Base-by-base conservation (phyloP, 2,329 filamentous ascomycete genomes). In the Fusarium tupiense region DNA sequence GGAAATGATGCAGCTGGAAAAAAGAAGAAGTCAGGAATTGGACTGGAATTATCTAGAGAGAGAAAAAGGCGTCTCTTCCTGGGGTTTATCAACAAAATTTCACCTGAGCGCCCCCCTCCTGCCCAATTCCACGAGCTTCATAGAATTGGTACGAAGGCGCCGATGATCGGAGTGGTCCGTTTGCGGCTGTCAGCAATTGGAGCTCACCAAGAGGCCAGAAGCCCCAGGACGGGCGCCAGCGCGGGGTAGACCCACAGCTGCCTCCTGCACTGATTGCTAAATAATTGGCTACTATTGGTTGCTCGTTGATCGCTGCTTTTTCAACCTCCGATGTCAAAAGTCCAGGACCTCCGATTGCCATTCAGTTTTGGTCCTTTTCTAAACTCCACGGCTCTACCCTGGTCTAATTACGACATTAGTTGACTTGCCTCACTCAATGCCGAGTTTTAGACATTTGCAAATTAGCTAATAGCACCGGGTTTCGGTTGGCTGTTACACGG, bases 111-210 rank as follows among this genome's bases (percentile, higher is more conserved):
- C 69, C 69, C 57, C 70, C 46, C 64, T 50, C 64, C 57, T 58
- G 41, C 53, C 70, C 67, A 72, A 76, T 60, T 47, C 62, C 43
- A 75, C 65, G 53, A 78, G 72, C 77, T 80, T 78, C 72, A 77
- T 77, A 49, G 70, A 71, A 69, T 68, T 80, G 68, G 67, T 37
- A 61, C 26, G n/a, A 44, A 37, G 29, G 33, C 71, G 71, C 79
- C 79, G 79, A 80, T 80, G 53, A 80, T 80, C 79, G 79, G 79
- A 80, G 79, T 61, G 60, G 54, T 73, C 69, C 69, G 61, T 66
- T 64, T 73, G 37, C 69, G 61, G 62, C 69, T 67, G 58, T 69
- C 74, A 76, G 74, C 76, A 76, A 77, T 77, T 75, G 76, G 67
- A 74, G 74, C 61, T 67, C 73, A 68, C 20, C 61, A 49, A 77